Conservation (phyloP, 2,329 filamentous ascomycete species). For the Bipolaris cookei region DNA sequence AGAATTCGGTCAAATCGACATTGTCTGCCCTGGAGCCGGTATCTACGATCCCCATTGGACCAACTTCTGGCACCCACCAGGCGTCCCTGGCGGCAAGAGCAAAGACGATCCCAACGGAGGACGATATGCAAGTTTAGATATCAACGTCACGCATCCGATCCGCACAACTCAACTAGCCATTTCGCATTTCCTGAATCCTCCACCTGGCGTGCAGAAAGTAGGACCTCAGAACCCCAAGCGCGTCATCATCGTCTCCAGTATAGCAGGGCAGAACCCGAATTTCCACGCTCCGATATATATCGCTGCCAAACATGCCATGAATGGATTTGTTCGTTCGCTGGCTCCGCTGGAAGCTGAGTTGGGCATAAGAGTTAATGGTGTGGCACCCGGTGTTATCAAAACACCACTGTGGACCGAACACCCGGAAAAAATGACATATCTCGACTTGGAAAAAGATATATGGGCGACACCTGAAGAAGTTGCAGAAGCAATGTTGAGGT, state of each 20-base stretch:
- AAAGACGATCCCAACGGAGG: constrained; percentile 42
- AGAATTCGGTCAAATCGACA: constrained; percentile 50
- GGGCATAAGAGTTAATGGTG: constrained; percentile 64
- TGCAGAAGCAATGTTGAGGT: constrained; percentile 63
- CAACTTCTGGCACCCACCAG: constrained; percentile 59
- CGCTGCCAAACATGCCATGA: constrained; percentile 56
- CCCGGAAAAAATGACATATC: constrained; percentile 63
- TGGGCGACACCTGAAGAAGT: constrained; percentile 69
- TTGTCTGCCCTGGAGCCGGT: constrained; percentile 58
- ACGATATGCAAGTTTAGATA: constrained; percentile 50
- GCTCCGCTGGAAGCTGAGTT: constrained; percentile 56
- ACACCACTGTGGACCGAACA: constrained; percentile 68
- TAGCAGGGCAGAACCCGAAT: constrained; percentile 52
- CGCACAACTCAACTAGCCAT: constrained; percentile 57
- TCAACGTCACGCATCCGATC: constrained; percentile 58
- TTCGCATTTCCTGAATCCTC: constrained; percentile 51
- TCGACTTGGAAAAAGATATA: constrained; percentile 56
- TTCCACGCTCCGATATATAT: constrained; percentile 51
- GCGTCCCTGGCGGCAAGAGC: constrained; percentile 32
- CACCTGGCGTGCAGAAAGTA: constrained; percentile 37
- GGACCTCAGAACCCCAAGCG: constrained; percentile 53
- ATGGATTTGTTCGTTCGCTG: constrained; percentile 58
- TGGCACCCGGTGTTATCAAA: constrained; percentile 66
- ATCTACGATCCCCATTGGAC: constrained; percentile 56
- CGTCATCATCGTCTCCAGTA: constrained; percentile 53